Evolutionary conservation across 2,329 filamentous ascomycete genomes (phyloP).

Genomic region (Pseudocercospora vitis): DNA sequence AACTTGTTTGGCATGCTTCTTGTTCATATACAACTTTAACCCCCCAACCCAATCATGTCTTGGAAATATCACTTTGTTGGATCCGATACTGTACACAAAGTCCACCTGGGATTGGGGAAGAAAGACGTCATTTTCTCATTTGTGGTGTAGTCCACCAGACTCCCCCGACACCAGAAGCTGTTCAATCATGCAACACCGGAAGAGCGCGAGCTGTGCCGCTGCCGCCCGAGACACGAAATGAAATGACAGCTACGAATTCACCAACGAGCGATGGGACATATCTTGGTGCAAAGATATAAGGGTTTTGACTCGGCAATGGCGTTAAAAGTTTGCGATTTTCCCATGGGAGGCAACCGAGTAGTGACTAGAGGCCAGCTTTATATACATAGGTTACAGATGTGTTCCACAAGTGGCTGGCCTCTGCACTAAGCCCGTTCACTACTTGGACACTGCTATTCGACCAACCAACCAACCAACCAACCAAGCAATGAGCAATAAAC

Average conservation of each 20-base stretch:
- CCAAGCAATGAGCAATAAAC: no score
- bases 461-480: no score
- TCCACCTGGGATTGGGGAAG: slow-evolving; percentile 14
- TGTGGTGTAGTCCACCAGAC: slow-evolving; percentile 6
- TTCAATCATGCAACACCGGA: slow-evolving; percentile 10
- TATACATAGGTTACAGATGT: no score
- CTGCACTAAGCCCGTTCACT: no score
- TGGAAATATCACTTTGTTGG: neutral
- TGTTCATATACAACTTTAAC: slow-evolving; percentile 19
- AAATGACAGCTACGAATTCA: slow-evolving; percentile 19
- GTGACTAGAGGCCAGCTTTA: no score
- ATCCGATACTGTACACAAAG: neutral
- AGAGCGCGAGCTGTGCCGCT: slow-evolving; percentile 22
- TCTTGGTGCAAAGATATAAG: no score
- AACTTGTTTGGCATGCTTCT: slow-evolving; percentile 25
- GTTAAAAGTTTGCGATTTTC: no score
- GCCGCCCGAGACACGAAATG: slow-evolving; percentile 15
- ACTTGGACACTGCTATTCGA: no score
- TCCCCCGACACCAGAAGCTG: no score
- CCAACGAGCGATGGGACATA: slow-evolving; percentile 1
- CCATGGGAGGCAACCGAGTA: no score
- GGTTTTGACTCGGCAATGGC: no score
- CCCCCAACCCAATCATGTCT: neutral
- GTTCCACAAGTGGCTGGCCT: no score
- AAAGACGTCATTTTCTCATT: slow-evolving; percentile 8